These are phyloP conservation scores for Glarea lozoyensis DNA, from an alignment of 495 filamentous ascomycete genomes.

Conservation along the genomic window DNA sequence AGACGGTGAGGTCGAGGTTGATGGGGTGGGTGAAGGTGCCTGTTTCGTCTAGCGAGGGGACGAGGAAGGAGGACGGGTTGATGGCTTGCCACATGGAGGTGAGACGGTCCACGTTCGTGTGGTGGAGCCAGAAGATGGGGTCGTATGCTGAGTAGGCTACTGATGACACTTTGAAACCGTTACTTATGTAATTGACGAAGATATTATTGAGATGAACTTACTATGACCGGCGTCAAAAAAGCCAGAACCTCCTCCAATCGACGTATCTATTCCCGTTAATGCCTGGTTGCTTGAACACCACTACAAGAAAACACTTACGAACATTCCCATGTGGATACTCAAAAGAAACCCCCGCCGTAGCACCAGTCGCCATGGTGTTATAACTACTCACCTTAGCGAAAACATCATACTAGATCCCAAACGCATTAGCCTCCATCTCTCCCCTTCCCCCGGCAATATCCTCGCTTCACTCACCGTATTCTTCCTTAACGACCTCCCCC, in stretches of 20 bases:
- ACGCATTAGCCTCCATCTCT: no score
- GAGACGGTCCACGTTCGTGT: constrained; percentile 48
- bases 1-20: neutral
- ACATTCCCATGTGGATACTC: constrained; percentile 56
- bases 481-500: neutral
- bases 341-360: constrained; percentile 31
- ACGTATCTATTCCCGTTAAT: no score
- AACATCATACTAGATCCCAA: neutral
- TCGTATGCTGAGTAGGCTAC: constrained; percentile 63
- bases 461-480: neutral
- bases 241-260: constrained; percentile 24
- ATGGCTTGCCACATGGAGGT: constrained; percentile 53
- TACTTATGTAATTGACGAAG: no score
- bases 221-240: constrained; percentile 46
- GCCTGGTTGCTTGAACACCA: no score
- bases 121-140: constrained; percentile 64
- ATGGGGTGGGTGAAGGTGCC: neutral
- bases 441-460: no score
- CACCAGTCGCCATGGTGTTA: constrained; percentile 42
- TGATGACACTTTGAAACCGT: no score
- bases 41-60: neutral
- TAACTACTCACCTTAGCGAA: constrained; percentile 34
- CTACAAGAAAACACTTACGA: constrained; percentile 37
- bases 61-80: constrained; percentile 15
- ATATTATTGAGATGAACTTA: no score